Percentiles rank a stretch among this genome's conserved stretches.
Evolutionary conservation across 1,284 basidiomycete species (phyloP).

Genomic region (Ganoderma meredithae): DNA sequence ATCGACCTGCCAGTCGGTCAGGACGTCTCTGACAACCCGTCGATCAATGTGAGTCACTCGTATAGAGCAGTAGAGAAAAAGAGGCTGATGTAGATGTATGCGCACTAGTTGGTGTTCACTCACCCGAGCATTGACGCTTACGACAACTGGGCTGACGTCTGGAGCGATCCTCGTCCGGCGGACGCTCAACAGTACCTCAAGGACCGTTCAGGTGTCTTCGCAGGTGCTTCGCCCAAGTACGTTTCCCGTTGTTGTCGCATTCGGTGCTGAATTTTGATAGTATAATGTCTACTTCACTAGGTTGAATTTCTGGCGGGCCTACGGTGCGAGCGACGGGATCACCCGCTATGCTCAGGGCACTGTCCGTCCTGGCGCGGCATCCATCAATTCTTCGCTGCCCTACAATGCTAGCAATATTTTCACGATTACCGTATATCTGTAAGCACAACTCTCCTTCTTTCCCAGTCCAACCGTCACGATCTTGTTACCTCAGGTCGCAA

Average conservation of each 20-base stretch:
- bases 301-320: constrained; percentile 70
- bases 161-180: constrained; percentile 57
- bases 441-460: constrained; percentile 30
- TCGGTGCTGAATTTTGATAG: too few relatives aligned
- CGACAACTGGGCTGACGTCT: constrained; percentile 70
- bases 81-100: background rate
- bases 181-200: constrained; percentile 62
- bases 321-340: constrained; percentile 52
- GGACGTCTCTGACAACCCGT: constrained; percentile 65
- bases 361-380: constrained; percentile 67
- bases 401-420: constrained; percentile 65
- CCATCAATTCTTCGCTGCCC: constrained; percentile 54
- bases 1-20: constrained; percentile 68
- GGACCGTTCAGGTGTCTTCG: constrained; percentile 61
- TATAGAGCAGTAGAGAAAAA: too few relatives aligned
- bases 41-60: constrained; percentile 57
- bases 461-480: constrained; percentile 1
- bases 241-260: constrained; percentile 1
- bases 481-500: constrained; percentile 36
- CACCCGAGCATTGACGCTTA: constrained; percentile 68
- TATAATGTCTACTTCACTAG: constrained; percentile 36
- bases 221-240: constrained; percentile 64
- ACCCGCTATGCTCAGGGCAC: constrained; percentile 69
- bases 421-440: constrained; percentile 67
- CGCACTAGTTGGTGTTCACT: constrained; percentile 62